Conservation (phyloP, 768 basidiomycete genomes). For the Goffeauzyma gilvescens region DNA sequence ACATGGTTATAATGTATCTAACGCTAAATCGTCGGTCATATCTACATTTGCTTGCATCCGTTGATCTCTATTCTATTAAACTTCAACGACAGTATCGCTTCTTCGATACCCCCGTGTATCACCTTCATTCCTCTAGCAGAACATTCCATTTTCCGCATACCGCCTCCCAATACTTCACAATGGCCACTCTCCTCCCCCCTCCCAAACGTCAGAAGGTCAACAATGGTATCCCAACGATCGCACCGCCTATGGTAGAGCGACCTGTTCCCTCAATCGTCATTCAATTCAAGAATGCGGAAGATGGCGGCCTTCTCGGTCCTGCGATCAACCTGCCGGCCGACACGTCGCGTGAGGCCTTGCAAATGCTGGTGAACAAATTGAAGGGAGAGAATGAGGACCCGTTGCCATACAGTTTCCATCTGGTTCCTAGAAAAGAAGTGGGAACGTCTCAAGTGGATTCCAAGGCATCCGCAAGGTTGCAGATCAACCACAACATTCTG, state of each 20-base stretch:
- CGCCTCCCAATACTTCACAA: no score
- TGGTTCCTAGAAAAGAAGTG: slow-evolving; percentile 31
- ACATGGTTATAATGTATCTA: no score
- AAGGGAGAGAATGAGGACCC: slow-evolving; percentile 69
- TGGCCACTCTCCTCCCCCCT: slow-evolving; percentile 73
- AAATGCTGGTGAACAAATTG: slow-evolving; percentile 74
- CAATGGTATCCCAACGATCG: slow-evolving; percentile 41
- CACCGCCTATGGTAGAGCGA: slow-evolving; percentile 27
- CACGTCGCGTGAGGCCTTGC: slow-evolving; percentile 60
- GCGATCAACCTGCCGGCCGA: slow-evolving; percentile 77
- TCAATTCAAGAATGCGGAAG: slow-evolving; percentile 78
- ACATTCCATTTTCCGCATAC: no score
- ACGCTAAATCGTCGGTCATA: no score
- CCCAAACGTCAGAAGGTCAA: slow-evolving; percentile 73
- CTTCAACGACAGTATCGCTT: no score
- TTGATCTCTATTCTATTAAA: no score
- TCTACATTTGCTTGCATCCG: no score
- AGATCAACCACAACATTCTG: slow-evolving; percentile 66
- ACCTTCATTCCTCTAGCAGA: no score
- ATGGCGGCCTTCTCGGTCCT: slow-evolving; percentile 62
- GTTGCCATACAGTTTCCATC: slow-evolving; percentile 78
- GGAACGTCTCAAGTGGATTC: slow-evolving; percentile 4
- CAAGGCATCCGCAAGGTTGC: slow-evolving; percentile 61
- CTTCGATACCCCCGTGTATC: no score
- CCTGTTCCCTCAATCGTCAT: slow-evolving; percentile 56